Evolutionary conservation across 1,284 basidiomycete species (phyloP).

Genomic region (Farysia itapuensis): DNA sequence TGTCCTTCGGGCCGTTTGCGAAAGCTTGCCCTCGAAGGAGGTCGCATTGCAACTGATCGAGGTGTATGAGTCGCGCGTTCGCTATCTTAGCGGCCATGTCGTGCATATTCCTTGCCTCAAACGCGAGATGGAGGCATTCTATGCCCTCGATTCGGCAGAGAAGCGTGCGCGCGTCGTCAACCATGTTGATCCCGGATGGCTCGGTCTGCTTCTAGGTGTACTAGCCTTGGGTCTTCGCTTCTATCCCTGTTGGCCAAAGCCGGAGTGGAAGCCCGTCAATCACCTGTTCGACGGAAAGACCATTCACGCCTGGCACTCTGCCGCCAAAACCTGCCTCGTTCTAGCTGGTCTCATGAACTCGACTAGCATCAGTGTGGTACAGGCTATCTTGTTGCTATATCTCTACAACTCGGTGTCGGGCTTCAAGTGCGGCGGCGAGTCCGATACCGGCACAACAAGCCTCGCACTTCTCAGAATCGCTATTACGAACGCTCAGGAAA

Average conservation of each 20-base stretch:
- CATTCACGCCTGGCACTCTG: slow-evolving; percentile 48
- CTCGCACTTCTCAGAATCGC: slow-evolving; percentile 40
- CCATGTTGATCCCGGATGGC: slow-evolving; percentile 52
- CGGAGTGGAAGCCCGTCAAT: slow-evolving; percentile 25
- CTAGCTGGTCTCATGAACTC: slow-evolving; percentile 48
- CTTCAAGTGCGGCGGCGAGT: slow-evolving; percentile 16
- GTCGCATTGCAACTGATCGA: slow-evolving; percentile 46
- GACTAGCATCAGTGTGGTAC: slow-evolving; percentile 45
- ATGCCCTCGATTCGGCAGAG: slow-evolving; percentile 42
- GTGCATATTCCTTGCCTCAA: slow-evolving; percentile 44
- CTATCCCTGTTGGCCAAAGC: slow-evolving; percentile 44
- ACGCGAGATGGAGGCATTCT: slow-evolving; percentile 48
- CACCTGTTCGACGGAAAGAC: slow-evolving; percentile 52
- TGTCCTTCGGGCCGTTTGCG: slow-evolving; percentile 49
- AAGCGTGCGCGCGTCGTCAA: slow-evolving; percentile 52
- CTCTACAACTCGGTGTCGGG: slow-evolving; percentile 27
- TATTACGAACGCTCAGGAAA: slow-evolving; percentile 53
- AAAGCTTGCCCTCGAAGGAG: slow-evolving; percentile 42
- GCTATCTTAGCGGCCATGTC: slow-evolving; percentile 42
- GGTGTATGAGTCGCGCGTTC: slow-evolving; percentile 43
- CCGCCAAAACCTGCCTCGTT: slow-evolving; percentile 46
- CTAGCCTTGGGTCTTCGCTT: slow-evolving; percentile 51
- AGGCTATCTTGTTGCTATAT: slow-evolving; percentile 44
- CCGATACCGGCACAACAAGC: slow-evolving; percentile 18
- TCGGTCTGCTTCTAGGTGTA: slow-evolving; percentile 47